Evolutionary conservation across 208 protist species (phyloP), one percentile per base, ranked within the genome.

Genomic region (Polymyxa betae): DNA sequence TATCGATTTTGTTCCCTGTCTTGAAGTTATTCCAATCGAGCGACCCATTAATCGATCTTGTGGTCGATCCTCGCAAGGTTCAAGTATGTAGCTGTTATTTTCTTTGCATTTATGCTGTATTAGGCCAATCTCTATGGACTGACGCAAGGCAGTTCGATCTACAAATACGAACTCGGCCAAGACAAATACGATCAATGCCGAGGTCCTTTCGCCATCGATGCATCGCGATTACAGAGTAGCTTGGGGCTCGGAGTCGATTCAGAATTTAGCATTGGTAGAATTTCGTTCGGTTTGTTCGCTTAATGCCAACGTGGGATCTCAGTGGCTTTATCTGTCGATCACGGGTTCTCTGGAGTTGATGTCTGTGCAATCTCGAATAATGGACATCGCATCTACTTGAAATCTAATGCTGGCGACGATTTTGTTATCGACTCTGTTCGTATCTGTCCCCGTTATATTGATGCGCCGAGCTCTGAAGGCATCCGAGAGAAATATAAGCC

Each of bases 31-130:
- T 82, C n/a, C 35, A 12, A 20, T 82, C 72, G 72, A 35, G 16
- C n/a, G 72, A 82, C n/a, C 72, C 72, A 20, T n/a, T 82, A n/a
- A n/a, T 82, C 16, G 72, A 82, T 43, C n/a, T 82, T 5, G 12
- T 82, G 5, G 72, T 43, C 16, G 35, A 82, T 82, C 16, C 5
- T 60, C 12, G 5, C 49, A 60, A 60, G 49, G 49, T 60, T 5
- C 49, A 60, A 29, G 12, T 5, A 24, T 24, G 24, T 24, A 29
- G 49, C 49, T 60, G 12, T 24, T 60, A 60, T 60, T 60, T 60
- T 60, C 24, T 24, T 60, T 60, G 24, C 49, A 60, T 60, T 5
- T 60, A 24, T 24, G 5, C 49, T n/a, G n/a, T n/a, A n/a, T n/a
- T n/a, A 60, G 49, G 5, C 12, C 49, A 60, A 60, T 60, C 49